Evolutionary conservation across 305 asterid species (phyloP).

Genomic region (Lippia alba): DNA sequence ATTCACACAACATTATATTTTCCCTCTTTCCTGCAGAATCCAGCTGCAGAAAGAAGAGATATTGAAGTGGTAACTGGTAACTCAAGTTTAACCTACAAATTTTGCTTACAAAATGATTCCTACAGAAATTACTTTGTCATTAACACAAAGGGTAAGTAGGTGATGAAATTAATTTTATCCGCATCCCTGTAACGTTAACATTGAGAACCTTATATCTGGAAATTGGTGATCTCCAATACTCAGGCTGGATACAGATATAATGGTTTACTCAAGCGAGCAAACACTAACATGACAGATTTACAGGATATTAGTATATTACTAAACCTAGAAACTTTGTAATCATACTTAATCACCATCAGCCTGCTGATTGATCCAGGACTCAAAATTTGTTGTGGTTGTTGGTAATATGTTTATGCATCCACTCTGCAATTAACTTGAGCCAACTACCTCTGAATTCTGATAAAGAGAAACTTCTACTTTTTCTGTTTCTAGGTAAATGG

Average conservation of each 20-base stretch:
- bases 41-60: neutral
- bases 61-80: neutral
- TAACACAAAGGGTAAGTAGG: neutral
- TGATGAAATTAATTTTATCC: neutral
- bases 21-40: neutral
- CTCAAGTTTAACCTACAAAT: neutral
- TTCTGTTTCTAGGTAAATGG: too few relatives aligned
- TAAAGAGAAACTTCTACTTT: neutral
- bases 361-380: neutral
- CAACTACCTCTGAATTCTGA: neutral
- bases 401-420: neutral
- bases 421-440: neutral
- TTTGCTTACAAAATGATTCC: neutral
- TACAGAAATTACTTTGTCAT: neutral
- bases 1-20: neutral
- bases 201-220: slow-evolving; percentile 11
- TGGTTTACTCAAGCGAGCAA: neutral
- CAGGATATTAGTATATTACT: neutral
- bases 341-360: neutral
- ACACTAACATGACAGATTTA: neutral
- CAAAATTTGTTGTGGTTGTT: neutral
- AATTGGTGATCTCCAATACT: neutral
- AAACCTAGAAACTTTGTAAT: neutral
- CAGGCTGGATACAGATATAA: neutral
- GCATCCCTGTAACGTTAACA: neutral